Evolutionary conservation across 2,329 filamentous ascomycete species (phyloP).

Genomic region (Pseudocercospora fijiensis): DNA sequence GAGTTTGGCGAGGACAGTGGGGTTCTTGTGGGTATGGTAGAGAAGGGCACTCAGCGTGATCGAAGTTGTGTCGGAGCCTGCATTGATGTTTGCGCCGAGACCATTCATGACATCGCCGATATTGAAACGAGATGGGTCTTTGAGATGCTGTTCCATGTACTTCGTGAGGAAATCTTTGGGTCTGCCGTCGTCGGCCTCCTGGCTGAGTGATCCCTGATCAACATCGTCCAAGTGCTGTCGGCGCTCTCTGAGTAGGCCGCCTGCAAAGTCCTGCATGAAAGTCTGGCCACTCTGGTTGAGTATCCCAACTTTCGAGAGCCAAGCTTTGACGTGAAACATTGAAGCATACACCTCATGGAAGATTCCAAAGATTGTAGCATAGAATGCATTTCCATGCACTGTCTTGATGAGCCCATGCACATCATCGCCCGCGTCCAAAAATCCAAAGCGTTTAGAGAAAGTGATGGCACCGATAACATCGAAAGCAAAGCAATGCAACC

Average conservation of each 20-base stretch:
- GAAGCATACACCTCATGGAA: neutral
- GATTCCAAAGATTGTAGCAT: neutral
- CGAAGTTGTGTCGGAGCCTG: slow-evolving; percentile 46
- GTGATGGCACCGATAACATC: slow-evolving; percentile 47
- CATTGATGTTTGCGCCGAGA: slow-evolving; percentile 38
- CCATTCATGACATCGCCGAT: neutral
- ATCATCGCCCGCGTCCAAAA: slow-evolving; percentile 39
- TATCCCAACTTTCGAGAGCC: neutral
- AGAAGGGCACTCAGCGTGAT: slow-evolving; percentile 41
- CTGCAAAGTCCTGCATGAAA: slow-evolving; percentile 1
- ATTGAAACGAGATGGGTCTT: neutral
- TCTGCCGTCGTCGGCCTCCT: neutral
- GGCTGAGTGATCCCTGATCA: neutral
- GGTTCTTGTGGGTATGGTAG: slow-evolving; percentile 41
- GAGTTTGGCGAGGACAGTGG: slow-evolving; percentile 33
- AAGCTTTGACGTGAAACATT: neutral
- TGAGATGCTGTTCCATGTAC: neutral
- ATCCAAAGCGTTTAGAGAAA: slow-evolving; percentile 41
- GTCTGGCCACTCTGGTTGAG: neutral
- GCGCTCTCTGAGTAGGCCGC: neutral
- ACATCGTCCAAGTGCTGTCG: neutral
- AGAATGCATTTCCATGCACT: neutral
- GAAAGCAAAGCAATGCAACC: slow-evolving; percentile 46
- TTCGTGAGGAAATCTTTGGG: slow-evolving; percentile 2
- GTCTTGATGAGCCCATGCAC: slow-evolving; percentile 18